Evolutionary conservation across 2,329 filamentous ascomycete genomes (phyloP).

Genomic region (Metarhizium guizhouense): DNA sequence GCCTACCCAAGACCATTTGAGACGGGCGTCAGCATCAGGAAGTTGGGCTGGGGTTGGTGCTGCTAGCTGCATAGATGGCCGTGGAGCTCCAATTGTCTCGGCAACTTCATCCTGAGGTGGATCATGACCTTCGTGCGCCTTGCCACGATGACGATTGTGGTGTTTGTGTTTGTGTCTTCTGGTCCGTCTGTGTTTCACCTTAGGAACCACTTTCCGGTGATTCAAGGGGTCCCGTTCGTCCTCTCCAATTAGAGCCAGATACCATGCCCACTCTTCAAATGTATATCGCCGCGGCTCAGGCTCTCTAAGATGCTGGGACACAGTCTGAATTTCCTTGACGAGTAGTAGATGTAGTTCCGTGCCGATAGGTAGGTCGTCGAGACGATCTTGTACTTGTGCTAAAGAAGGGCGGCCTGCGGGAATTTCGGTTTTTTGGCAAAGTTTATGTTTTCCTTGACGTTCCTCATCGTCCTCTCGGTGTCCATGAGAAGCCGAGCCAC

Average conservation of each 20-base stretch:
- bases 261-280: constrained; percentile 84
- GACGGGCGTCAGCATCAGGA: constrained; percentile 21
- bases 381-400: constrained; percentile 25
- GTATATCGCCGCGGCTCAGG: constrained; percentile 54
- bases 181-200: constrained; percentile 11
- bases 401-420: constrained; percentile 20
- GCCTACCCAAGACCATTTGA: constrained; percentile 65
- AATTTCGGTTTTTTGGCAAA: constrained; percentile 1
- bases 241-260: constrained; percentile 66
- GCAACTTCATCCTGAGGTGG: background rate
- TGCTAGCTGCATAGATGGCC: background rate
- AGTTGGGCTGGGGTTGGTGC: background rate
- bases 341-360: constrained; percentile 55
- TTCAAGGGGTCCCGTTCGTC: constrained; percentile 43
- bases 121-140: background rate
- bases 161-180: constrained; percentile 2
- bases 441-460: constrained; percentile 6
- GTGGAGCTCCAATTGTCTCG: background rate
- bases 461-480: background rate
- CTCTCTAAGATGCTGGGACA: constrained; percentile 53
- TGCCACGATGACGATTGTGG: background rate
- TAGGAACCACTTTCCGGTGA: constrained; percentile 34
- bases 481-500: background rate
- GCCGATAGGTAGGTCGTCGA: constrained; percentile 30
- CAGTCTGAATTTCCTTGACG: constrained; percentile 59